Conservation (phyloP, 257 asterid species). For the Paraleonurus japonicus region DNA sequence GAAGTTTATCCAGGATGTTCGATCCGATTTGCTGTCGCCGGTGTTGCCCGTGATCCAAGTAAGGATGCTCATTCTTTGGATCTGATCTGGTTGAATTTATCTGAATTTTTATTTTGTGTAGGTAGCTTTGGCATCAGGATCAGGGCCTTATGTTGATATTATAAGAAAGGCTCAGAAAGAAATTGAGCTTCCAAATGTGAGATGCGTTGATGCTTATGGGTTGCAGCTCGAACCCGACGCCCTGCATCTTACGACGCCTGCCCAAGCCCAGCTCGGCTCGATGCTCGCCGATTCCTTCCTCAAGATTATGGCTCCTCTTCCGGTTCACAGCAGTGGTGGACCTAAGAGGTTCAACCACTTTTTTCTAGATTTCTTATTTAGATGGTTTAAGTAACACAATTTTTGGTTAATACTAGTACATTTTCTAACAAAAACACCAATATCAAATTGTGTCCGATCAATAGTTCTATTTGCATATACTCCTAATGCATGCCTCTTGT, state of each 20-base stretch:
- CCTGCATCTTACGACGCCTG: slow-evolving; percentile 50
- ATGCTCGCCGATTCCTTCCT: slow-evolving; percentile 51
- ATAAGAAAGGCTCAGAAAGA: slow-evolving; percentile 62
- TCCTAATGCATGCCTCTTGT: neutral
- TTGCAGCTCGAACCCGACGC: slow-evolving; percentile 39
- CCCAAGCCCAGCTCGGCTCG: slow-evolving; percentile 58
- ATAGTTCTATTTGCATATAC: neutral
- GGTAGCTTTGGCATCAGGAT: slow-evolving; percentile 75
- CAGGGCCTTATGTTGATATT: slow-evolving; percentile 40
- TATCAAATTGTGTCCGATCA: neutral
- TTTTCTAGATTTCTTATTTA: slow-evolving; percentile 29
- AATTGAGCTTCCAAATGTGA: slow-evolving; percentile 44
- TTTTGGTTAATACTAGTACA: neutral
- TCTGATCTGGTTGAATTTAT: neutral
- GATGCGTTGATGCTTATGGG: slow-evolving; percentile 65
- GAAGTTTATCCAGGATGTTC: slow-evolving; percentile 37
- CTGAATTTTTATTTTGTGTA: slow-evolving; percentile 2
- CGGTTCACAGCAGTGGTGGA: slow-evolving; percentile 43
- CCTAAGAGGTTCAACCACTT: slow-evolving; percentile 25
- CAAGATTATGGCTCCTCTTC: slow-evolving; percentile 37
- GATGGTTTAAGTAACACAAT: slow-evolving; percentile 26
- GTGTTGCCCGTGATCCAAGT: slow-evolving; percentile 45
- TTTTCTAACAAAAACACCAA: neutral
- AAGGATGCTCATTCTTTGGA: neutral
- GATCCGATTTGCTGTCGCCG: slow-evolving; percentile 40